These are phyloP conservation scores for Gnetum montanum DNA, from an alignment of 75 land plant genomes.

Conservation along the genomic window DNA sequence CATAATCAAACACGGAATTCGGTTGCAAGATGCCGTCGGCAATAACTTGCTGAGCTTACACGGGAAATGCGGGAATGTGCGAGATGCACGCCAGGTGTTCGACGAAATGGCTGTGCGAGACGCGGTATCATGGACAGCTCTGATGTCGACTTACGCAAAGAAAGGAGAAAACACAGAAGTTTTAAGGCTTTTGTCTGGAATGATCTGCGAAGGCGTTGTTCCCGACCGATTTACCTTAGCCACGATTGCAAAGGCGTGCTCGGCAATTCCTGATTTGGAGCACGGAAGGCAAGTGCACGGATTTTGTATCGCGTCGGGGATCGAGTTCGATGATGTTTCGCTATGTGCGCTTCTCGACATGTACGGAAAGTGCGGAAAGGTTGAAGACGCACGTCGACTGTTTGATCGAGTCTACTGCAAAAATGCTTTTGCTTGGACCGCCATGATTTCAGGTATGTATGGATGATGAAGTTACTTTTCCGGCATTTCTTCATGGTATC, in stretches of 20 bases:
- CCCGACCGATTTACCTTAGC: constrained; percentile 30
- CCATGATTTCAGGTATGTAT: constrained; percentile 29
- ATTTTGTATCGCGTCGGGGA: constrained; percentile 24
- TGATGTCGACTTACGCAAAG: constrained; percentile 37
- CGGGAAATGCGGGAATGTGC: constrained; percentile 30
- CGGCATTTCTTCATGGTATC: too few relatives aligned
- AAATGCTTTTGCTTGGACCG: constrained; percentile 5
- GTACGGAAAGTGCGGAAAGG: constrained; percentile 36
- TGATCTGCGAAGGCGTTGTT: constrained; percentile 24
- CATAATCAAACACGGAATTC: too few relatives aligned
- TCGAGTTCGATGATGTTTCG: constrained; percentile 15
- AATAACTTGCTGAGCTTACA: too few relatives aligned
- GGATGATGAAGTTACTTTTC: too few relatives aligned
- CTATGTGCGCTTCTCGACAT: constrained; percentile 32
- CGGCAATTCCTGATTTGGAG: constrained; percentile 18
- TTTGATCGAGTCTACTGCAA: not conserved
- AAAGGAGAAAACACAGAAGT: constrained; percentile 28
- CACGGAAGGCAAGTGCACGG: constrained; percentile 26
- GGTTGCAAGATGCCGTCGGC: too few relatives aligned
- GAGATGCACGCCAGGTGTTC: constrained; percentile 16
- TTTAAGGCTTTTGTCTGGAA: constrained; percentile 34
- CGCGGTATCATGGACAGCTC: constrained; percentile 49
- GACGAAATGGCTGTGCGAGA: constrained; percentile 10
- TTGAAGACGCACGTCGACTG: constrained; percentile 22
- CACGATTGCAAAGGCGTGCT: constrained; percentile 32